Base-by-base conservation (phyloP, 2,329 filamentous ascomycete species). In the Fusarium albidum region DNA sequence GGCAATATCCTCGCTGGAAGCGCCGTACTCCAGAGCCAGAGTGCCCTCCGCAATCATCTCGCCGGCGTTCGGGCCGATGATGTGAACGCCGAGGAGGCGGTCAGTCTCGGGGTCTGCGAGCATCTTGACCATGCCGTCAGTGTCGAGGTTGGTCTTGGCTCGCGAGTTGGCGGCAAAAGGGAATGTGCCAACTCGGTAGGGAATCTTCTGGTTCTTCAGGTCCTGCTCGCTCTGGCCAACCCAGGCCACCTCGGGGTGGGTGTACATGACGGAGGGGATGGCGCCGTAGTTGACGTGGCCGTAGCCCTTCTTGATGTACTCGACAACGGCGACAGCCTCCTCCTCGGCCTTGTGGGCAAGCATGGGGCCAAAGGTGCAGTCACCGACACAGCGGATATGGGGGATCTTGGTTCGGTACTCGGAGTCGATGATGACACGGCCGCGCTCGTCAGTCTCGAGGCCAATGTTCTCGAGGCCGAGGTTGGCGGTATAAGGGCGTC, bases 1-100 rank as follows among this genome's bases (percentile, higher is more conserved):
- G 57, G 89, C 92, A 72, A 96, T 91, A 76, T 97, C 95, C 80
- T 99, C 95, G 69, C 87, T 93, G 63, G 90, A 95, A 26, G 95
- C 95, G 63, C 95, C 95, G 71, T 99, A 99, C 81, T 99, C 95
- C 43, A 99, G 82, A 51, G 95, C 95, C 70, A 99, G 82, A 11
- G 93, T 95, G 63, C 90, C 95, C 81, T 99, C 95, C 3, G 95
- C 95, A 79, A 99, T 97, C 95, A 99, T 98, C 83, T 99, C 95
- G 70, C 95, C 95, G 35, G 95, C 95, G 74, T 95, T 95, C 68
- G 95, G 84, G 55, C 95, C 95, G 68, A 99, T 89, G 76, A 99
- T 98, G 83, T 99, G 95, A 62, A 96, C 89, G 64, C 95, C 95
- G 59, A 99, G 82, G 66, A 99, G 89, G 66, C 95, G 87, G 78